phyloP scores from a whole-genome alignment of 1,284 basidiomycete genomes.

The Trametes sp. region DNA sequence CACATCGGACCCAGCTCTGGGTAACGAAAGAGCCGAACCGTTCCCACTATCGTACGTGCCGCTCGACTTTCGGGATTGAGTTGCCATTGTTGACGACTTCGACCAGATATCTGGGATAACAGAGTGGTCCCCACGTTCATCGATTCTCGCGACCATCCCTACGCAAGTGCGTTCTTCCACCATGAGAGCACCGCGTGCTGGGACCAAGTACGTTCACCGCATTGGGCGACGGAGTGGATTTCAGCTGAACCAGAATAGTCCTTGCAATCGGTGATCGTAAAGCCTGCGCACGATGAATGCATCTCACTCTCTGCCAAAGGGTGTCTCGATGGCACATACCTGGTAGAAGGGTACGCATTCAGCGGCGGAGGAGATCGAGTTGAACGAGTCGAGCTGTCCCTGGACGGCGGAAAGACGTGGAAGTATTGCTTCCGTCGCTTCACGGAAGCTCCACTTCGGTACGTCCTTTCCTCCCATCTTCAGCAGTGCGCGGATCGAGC shows the following conservation, averaged over 20 bases:
- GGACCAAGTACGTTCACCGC: slow-evolving; percentile 25
- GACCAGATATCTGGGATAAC: slow-evolving; percentile 35
- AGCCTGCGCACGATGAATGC: slow-evolving; percentile 32
- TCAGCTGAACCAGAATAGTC: slow-evolving; percentile 10
- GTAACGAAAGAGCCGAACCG: slow-evolving; percentile 32
- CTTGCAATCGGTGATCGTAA: slow-evolving; percentile 35
- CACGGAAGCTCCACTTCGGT: slow-evolving; percentile 27
- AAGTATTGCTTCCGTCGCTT: slow-evolving; percentile 34
- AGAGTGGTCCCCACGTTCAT: slow-evolving; percentile 35
- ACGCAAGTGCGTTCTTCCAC: slow-evolving; percentile 30
- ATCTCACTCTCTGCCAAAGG: slow-evolving; percentile 2
- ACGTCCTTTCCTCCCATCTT: neutral
- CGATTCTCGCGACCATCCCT: slow-evolving; percentile 29
- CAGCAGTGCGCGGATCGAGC: too few species aligned
- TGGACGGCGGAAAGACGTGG: slow-evolving; percentile 36
- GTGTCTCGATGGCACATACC: slow-evolving; percentile 22
- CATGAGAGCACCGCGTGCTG: slow-evolving; percentile 35
- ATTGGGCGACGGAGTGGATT: too few species aligned
- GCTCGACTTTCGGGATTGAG: neutral
- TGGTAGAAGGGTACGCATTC: slow-evolving; percentile 33
- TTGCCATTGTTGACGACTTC: neutral
- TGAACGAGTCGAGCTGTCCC: slow-evolving; percentile 34
- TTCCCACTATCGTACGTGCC: slow-evolving; percentile 29
- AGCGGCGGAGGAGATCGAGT: slow-evolving; percentile 32
- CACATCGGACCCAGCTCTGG: slow-evolving; percentile 25